Percentiles rank a stretch among this genome's conserved stretches.
These are phyloP conservation scores for Postia placenta DNA, from an alignment of 768 basidiomycete species.

Conservation along the genomic window DNA sequence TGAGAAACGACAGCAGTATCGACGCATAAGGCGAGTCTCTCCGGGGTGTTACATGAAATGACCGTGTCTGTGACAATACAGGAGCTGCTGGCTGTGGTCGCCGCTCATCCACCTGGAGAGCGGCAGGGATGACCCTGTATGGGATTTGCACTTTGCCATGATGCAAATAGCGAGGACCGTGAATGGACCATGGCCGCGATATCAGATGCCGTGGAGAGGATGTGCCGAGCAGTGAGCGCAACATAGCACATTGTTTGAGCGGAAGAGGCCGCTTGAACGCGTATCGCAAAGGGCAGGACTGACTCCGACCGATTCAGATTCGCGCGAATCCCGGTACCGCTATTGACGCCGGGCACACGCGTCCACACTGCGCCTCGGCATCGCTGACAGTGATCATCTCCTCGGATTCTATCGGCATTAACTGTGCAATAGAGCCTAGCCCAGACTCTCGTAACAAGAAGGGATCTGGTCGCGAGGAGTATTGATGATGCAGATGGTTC, in stretches of 20 bases:
- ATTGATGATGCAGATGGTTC: too few relatives aligned
- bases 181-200: neutral
- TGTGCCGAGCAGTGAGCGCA: slow-evolving; percentile 36
- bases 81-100: neutral
- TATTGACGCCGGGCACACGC: neutral
- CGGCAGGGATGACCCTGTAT: slow-evolving; percentile 5
- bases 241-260: slow-evolving; percentile 44
- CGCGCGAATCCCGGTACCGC: neutral
- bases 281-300: neutral
- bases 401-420: too few relatives aligned
- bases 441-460: too few relatives aligned
- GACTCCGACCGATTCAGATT: neutral
- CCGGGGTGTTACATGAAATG: slow-evolving; percentile 7
- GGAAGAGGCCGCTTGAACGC: neutral
- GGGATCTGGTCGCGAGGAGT: too few relatives aligned
- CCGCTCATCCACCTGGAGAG: slow-evolving; percentile 6
- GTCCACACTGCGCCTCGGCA: neutral
- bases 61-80: neutral
- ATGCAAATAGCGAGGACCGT: neutral
- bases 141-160: slow-evolving; percentile 5
- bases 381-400: too few relatives aligned
- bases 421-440: too few relatives aligned
- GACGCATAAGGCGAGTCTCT: neutral
- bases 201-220: slow-evolving; percentile 7
- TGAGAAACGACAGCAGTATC: slow-evolving; percentile 48